Percentiles rank a stretch among this genome's conserved stretches.
Evolutionary conservation across 306 rosid genomes (phyloP).

Genomic region (Boehmeria nivea): DNA sequence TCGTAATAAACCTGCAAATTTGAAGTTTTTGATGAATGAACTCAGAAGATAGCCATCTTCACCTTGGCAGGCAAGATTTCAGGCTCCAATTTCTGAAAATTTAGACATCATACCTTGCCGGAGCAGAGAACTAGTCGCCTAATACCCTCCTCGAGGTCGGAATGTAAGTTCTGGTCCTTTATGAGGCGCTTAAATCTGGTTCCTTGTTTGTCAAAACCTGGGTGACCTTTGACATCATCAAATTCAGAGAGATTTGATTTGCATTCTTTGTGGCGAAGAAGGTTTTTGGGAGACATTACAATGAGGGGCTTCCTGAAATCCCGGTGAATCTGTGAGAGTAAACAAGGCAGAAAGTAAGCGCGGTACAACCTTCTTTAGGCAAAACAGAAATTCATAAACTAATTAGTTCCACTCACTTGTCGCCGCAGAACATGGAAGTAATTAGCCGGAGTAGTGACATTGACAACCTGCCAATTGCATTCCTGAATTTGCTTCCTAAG

Average conservation of each 20-base stretch:
- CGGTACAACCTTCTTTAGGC: background rate
- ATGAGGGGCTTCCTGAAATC: constrained; percentile 92
- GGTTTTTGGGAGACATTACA: constrained; percentile 93
- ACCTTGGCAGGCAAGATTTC: background rate
- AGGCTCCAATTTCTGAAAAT: too few relatives aligned
- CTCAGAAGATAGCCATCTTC: constrained; percentile 1
- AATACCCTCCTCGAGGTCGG: constrained; percentile 76
- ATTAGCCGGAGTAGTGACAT: constrained; percentile 94
- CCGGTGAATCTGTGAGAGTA: constrained; percentile 62
- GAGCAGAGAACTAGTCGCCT: constrained; percentile 91
- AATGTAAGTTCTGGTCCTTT: constrained; percentile 75
- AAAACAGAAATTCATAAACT: constrained; percentile 5
- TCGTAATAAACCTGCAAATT: constrained; percentile 77
- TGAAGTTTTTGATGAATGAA: background rate
- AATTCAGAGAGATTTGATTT: constrained; percentile 88
- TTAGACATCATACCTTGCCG: constrained; percentile 56
- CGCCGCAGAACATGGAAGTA: constrained; percentile 95
- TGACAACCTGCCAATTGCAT: constrained; percentile 96
- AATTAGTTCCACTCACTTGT: constrained; percentile 53
- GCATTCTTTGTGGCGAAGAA: constrained; percentile 88
- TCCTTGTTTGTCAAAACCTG: constrained; percentile 98
- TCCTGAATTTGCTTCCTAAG: constrained; percentile 94
- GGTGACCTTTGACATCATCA: constrained; percentile 97
- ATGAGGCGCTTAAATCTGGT: constrained; percentile 96
- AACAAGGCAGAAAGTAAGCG: constrained; percentile 16